Conservation (phyloP, 208 protist species). For the Leishmania mexicana region DNA sequence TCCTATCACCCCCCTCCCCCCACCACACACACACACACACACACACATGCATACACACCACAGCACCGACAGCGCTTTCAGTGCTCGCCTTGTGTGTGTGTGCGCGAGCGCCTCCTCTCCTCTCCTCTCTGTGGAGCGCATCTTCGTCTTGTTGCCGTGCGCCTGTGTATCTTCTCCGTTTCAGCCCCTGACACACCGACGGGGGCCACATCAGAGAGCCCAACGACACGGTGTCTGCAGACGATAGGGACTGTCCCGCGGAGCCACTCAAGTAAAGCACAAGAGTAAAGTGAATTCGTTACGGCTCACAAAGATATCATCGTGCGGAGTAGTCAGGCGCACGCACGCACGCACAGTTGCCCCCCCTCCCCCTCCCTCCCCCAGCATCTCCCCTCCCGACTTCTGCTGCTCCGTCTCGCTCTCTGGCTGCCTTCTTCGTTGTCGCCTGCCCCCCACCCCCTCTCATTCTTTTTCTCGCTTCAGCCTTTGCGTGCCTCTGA, state of each 20-base stretch:
- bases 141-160: neutral
- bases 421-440: neutral
- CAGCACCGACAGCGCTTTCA: neutral
- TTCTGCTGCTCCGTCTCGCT: neutral
- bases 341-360: constrained; percentile 10
- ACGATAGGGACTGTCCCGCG: neutral
- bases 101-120: neutral
- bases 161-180: neutral
- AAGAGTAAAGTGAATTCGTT: neutral
- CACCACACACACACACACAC: neutral
- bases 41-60: neutral
- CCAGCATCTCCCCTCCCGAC: too few species aligned
- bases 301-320: neutral
- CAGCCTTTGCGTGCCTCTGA: neutral
- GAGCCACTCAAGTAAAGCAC: neutral
- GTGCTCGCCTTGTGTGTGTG: neutral
- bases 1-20: neutral
- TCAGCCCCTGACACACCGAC: neutral
- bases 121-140: neutral
- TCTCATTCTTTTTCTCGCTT: neutral
- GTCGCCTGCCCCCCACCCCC: neutral
- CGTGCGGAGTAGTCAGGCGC: neutral
- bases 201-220: neutral
- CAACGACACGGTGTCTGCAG: neutral
- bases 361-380: too few species aligned